Evolutionary conservation across 768 basidiomycete species (phyloP), one percentile per base, ranked within the genome.

Genomic region (Pleurotus giganteus): DNA sequence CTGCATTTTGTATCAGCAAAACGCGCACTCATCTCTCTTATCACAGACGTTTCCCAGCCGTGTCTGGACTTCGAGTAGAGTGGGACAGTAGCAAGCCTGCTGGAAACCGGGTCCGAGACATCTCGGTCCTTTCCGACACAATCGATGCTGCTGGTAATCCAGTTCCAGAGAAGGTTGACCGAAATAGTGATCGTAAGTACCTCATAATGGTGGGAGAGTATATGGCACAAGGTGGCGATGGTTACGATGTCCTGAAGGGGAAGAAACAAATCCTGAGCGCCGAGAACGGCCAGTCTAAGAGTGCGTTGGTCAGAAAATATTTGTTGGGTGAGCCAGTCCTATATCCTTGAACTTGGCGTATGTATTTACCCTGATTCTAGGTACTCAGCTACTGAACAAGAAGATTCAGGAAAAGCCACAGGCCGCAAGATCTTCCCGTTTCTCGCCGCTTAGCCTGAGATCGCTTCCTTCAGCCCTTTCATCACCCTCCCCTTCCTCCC

Each of bases 201-300:
- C 85, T 77, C 45, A 78, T 97, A 26, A 85, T 95, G 32, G 93
- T 91, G n/a, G 75, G 92, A 62, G 81, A 92, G 53, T 97, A 95
- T 62, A 79, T 95, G 87, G 83, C 86, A 2, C 72, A 83, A 59
- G 91, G 90, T 0, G 89, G 91, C 59, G 92, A 95, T 61, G 94
- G 94, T 0, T 97, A 84, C 68, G 69, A 71, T 0, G 76, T 85
- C 2, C 74, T 96, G 29, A 83, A 82, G 59, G 83, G 81, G 17
- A 76, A 82, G n/a, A 75, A 76, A 54, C 84, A 84, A 60, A 78
- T 95, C 36, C 77, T 95, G 24, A 91, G 94, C 62, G 86, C 92
- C 54, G 94, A 97, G 68, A 79, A 80, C 50, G 94, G 93, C 7
- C 80, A 85, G 58, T 71, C 91, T 57, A 83, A 90, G 81, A 90